Evolutionary conservation across 768 basidiomycete genomes (phyloP).

Genomic region (Clitopilus passeckerianus): DNA sequence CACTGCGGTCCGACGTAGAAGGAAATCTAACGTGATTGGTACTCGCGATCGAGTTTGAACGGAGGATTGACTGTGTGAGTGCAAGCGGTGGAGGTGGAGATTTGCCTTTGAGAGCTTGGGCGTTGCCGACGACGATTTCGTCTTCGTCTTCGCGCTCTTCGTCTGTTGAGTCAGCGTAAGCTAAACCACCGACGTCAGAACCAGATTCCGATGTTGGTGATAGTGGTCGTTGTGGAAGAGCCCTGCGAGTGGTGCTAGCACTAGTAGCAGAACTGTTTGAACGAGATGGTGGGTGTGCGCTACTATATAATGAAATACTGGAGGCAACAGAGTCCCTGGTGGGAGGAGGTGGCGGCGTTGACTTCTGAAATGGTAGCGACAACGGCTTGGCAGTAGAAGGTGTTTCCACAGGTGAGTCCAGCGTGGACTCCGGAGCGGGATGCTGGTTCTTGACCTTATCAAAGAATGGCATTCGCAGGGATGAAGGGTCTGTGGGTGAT

Average conservation of each 20-base stretch:
- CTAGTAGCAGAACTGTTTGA: conserved; percentile 8
- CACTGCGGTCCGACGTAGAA: conserved; percentile 9
- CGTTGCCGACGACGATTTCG: not conserved
- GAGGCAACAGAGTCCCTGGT: not conserved
- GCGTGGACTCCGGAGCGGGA: not conserved
- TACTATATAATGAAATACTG: conserved; percentile 5
- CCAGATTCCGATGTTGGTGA: conserved; percentile 30
- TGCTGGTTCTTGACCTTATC: conserved; percentile 44
- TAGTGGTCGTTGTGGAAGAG: not conserved
- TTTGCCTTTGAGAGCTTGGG: conserved; percentile 14
- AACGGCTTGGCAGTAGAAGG: conserved; percentile 14
- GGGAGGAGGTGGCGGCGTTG: conserved; percentile 3
- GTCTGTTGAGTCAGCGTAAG: conserved; percentile 46
- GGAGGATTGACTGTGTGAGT: conserved; percentile 16
- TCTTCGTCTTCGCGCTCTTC: conserved; percentile 31
- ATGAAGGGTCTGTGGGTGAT: conserved; percentile 16
- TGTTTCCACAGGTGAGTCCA: conserved; percentile 2
- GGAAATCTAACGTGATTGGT: conserved; percentile 16
- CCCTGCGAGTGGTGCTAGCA: not conserved
- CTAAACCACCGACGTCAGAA: conserved; percentile 41
- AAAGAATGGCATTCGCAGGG: conserved; percentile 47
- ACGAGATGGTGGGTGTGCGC: conserved; percentile 4
- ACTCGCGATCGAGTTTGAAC: conserved; percentile 17
- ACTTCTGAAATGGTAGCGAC: conserved; percentile 1
- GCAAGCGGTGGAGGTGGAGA: conserved; percentile 17